These are phyloP conservation scores for Monosporascus sp. DNA, from an alignment of 2,329 filamentous ascomycete genomes.

Conservation along the genomic window DNA sequence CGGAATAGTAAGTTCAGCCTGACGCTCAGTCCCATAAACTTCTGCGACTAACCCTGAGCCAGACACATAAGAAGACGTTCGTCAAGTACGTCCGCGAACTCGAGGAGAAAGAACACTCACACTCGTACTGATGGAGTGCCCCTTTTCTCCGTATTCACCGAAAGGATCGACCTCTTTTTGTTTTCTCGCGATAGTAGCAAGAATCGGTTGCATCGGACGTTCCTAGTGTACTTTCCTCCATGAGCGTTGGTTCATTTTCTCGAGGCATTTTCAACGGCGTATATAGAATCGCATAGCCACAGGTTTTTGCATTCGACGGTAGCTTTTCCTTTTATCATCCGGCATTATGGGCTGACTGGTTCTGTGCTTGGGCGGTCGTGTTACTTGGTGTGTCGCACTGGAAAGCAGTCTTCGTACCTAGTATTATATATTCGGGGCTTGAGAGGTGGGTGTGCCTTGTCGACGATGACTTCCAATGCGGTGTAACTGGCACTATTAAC, in stretches of 20 bases:
- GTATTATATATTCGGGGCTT: too few species aligned
- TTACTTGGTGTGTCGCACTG: too few species aligned
- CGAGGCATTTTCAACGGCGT: background rate
- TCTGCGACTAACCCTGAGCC: constrained; percentile 8
- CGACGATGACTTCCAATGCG: too few species aligned
- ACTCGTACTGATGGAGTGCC: background rate
- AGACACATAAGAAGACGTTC: constrained; percentile 94
- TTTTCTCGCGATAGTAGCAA: too few species aligned
- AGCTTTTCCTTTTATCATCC: too few species aligned
- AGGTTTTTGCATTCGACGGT: background rate
- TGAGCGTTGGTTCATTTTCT: background rate
- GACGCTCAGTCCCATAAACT: background rate
- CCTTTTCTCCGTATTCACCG: background rate
- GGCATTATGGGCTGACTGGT: too few species aligned
- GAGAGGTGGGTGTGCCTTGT: too few species aligned
- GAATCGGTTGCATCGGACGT: background rate
- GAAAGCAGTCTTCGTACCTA: too few species aligned
- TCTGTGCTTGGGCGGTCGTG: too few species aligned
- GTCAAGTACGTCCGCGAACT: constrained; percentile 88
- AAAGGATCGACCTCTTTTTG: too few species aligned
- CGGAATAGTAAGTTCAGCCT: constrained; percentile 63
- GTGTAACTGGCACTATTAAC: too few species aligned
- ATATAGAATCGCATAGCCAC: background rate
- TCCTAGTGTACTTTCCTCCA: background rate
- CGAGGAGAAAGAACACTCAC: constrained; percentile 45